Evolutionary conservation across 805 yeast species (phyloP).

Genomic region (Zygoascus flipseniorum): DNA sequence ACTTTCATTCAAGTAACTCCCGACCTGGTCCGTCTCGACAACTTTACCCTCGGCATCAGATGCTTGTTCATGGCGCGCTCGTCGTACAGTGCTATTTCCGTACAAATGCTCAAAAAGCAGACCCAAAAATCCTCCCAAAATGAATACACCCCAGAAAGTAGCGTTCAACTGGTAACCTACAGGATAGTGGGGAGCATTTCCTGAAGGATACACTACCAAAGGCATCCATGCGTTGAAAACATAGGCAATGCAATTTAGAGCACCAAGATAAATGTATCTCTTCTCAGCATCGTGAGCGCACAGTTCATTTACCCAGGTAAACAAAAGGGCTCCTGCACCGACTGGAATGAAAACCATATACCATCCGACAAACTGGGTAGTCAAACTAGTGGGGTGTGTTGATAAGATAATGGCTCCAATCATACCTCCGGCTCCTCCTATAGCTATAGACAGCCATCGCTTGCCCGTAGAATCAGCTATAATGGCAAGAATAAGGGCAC

Average conservation of each 20-base stretch:
- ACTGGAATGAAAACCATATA: constrained; percentile 3
- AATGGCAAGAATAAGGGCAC: constrained; percentile 6
- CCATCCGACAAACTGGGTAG: constrained; percentile 7
- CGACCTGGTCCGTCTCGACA: too few species aligned
- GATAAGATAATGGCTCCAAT: constrained; percentile 7
- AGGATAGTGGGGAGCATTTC: constrained; percentile 7
- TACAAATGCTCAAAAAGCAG: not conserved
- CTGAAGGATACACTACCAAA: constrained; percentile 4
- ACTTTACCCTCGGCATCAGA: too few species aligned
- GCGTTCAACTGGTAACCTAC: constrained; percentile 4
- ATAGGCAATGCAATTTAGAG: constrained; percentile 3
- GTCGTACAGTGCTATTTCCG: not conserved
- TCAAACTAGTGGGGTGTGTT: not conserved
- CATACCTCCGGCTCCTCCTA: constrained; percentile 3
- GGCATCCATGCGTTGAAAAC: constrained; percentile 6
- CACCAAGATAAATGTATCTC: constrained; percentile 4
- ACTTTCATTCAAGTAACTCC: too few species aligned
- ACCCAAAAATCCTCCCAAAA: not conserved
- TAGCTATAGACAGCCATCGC: constrained; percentile 6
- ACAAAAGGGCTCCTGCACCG: constrained; percentile 7
- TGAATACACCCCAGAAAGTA: constrained; percentile 3
- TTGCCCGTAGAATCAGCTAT: not conserved
- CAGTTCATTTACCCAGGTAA: constrained; percentile 8
- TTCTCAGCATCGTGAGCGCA: constrained; percentile 2
- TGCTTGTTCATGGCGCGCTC: too few species aligned